Percentiles rank a stretch among this genome's conserved stretches.
Conservation (phyloP, 306 rosid species). For the Luffa aegyptiaca region DNA sequence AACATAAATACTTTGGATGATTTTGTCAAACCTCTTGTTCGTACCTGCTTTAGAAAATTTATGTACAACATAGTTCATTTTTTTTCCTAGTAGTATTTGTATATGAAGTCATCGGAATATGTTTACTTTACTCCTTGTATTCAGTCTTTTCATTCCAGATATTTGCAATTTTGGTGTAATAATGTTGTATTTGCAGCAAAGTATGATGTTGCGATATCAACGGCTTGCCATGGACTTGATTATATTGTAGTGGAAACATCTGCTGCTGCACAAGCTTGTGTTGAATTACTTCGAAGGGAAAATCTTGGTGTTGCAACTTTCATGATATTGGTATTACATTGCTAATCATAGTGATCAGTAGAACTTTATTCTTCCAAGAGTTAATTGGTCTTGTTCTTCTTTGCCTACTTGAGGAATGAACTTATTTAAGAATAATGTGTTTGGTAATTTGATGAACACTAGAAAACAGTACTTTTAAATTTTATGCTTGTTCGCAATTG, state of each 20-base stretch:
- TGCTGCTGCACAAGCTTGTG: conserved; percentile 84
- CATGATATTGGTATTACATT: conserved; percentile 76
- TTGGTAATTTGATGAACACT: neutral
- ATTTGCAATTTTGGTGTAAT: conserved; percentile 7
- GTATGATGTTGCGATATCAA: conserved; percentile 85
- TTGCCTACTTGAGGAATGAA: neutral
- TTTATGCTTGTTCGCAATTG: neutral
- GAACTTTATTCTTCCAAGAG: neutral
- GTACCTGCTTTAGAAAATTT: neutral
- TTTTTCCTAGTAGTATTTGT: neutral
- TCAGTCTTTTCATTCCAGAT: neutral
- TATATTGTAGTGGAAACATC: conserved; percentile 95
- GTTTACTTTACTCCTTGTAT: neutral
- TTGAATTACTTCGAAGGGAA: conserved; percentile 80
- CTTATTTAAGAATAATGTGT: neutral
- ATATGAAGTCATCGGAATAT: neutral
- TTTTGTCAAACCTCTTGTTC: neutral
- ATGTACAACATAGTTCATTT: neutral
- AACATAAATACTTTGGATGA: neutral
- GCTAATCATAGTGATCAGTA: neutral
- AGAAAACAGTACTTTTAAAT: neutral
- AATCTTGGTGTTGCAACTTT: conserved; percentile 84
- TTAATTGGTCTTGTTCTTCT: neutral
- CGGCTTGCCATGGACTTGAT: conserved; percentile 87
- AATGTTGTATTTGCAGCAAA: conserved; percentile 54